Evolutionary conservation across 495 filamentous ascomycete genomes (phyloP).

Genomic region (Ascobolus immersus): DNA sequence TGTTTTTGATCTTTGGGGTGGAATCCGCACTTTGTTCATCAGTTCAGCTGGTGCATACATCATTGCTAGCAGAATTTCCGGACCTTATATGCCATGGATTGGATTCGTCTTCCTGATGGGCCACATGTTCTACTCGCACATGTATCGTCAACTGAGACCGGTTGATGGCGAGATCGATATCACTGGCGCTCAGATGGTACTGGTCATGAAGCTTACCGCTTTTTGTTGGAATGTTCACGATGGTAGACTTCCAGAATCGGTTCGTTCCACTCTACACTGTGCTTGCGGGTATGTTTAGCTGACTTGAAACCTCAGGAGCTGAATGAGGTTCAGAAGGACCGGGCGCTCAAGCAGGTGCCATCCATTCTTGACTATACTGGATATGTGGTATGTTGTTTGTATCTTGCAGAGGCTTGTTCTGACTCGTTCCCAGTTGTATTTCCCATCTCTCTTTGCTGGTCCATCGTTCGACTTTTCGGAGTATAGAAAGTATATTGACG

Average conservation of each 20-base stretch:
- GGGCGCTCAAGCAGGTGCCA: slow-evolving; percentile 48
- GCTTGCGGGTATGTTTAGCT: not conserved
- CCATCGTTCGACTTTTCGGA: slow-evolving; percentile 87
- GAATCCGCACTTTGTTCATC: slow-evolving; percentile 52
- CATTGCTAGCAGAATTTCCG: slow-evolving; percentile 60
- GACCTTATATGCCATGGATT: slow-evolving; percentile 97
- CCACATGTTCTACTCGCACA: slow-evolving; percentile 78
- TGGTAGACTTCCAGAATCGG: slow-evolving; percentile 45
- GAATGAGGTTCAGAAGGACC: slow-evolving; percentile 63
- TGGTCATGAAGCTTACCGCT: slow-evolving; percentile 84
- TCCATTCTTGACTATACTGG: slow-evolving; percentile 52
- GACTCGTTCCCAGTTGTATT: slow-evolving; percentile 37
- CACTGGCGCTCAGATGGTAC: slow-evolving; percentile 90
- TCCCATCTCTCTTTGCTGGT: slow-evolving; percentile 64
- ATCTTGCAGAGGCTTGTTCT: not conserved
- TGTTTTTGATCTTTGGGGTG: slow-evolving; percentile 84
- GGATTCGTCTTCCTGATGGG: slow-evolving; percentile 86
- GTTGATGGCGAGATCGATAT: slow-evolving; percentile 50
- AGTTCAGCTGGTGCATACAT: slow-evolving; percentile 54
- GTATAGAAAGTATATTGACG: slow-evolving; percentile 77
- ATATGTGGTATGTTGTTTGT: slow-evolving; percentile 35
- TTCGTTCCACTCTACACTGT: slow-evolving; percentile 2
- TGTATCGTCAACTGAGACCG: slow-evolving; percentile 46
- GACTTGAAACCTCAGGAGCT: slow-evolving; percentile 27
- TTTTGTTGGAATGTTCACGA: slow-evolving; percentile 98